phyloP scores from a whole-genome alignment of 2,329 filamentous ascomycete species.

The Orbilia quercus region DNA sequence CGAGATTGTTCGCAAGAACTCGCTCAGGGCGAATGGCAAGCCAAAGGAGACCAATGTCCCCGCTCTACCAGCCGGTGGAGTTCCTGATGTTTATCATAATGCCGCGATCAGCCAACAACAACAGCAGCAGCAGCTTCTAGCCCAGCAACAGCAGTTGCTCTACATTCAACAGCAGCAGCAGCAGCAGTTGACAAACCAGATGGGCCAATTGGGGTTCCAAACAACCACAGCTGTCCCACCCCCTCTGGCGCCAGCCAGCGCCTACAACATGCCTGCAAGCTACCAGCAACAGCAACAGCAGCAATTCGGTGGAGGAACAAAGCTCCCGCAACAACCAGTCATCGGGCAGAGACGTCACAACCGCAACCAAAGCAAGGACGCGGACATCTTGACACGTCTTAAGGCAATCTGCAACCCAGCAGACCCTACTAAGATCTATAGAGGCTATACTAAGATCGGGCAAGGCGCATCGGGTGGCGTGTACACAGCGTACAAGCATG shows the following conservation, averaged over 20 bases:
- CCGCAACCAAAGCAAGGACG: slow-evolving; percentile 77
- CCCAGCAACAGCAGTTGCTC: slow-evolving; percentile 64
- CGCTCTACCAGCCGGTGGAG: slow-evolving; percentile 27
- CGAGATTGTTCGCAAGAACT: slow-evolving; percentile 51
- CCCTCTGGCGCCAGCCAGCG: slow-evolving; percentile 25
- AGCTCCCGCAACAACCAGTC: slow-evolving; percentile 64
- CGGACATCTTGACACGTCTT: slow-evolving; percentile 84
- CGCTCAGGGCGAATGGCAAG: slow-evolving; percentile 57
- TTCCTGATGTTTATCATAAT: slow-evolving; percentile 37
- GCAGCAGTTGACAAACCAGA: slow-evolving; percentile 60
- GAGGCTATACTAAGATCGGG: slow-evolving; percentile 90
- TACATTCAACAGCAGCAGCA: slow-evolving; percentile 61
- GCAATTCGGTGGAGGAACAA: slow-evolving; percentile 61
- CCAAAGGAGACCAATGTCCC: slow-evolving; percentile 42
- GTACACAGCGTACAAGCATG: slow-evolving; percentile 87
- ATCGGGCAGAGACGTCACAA: slow-evolving; percentile 77
- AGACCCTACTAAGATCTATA: slow-evolving; percentile 88
- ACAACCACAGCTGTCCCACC: slow-evolving; percentile 19
- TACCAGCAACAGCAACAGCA: slow-evolving; percentile 63
- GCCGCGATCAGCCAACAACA: slow-evolving; percentile 29
- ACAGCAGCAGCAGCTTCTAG: slow-evolving; percentile 60
- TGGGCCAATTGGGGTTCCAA: slow-evolving; percentile 63
- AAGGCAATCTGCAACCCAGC: slow-evolving; percentile 90
- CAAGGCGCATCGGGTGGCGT: slow-evolving; percentile 97
- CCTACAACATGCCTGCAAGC: slow-evolving; percentile 60